Base-by-base conservation (phyloP, 2,329 filamentous ascomycete species). In the Ceratocystis eucalypticola region DNA sequence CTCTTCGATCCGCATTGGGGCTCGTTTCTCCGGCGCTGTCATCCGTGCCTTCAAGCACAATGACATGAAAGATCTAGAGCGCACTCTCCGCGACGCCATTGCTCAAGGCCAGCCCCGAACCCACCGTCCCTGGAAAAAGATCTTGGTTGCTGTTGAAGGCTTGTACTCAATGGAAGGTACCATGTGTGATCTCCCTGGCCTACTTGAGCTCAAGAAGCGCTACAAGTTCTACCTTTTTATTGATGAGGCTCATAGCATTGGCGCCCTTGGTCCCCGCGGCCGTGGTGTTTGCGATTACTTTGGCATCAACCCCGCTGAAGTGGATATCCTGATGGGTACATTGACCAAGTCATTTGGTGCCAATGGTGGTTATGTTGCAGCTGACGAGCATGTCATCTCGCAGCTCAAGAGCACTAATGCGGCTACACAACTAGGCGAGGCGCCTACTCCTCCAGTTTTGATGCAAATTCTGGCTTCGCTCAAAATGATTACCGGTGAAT, bases 71-170 rank as follows among this genome's bases (percentile, higher is more conserved):
- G 87, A 95, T 71, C 81, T 99, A 20, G 94, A 99, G 77, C 84
- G 84, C 68, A 86, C 88, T 71, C 84, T 99, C 5, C 88, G 94
- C 53, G 92, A 97, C 74, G 88, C 87, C 70, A 97, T 99, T 74
- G 92, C 93, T 15, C 93, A 97, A 77, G 94, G 94, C 57, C 94
- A 99, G 74, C 94, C 94, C 65, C 88, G 94, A 70, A 99, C 93
- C n/a, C 94, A 99, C 76, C 88, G 94, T 37, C 94, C 94, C 0
- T 99, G 94, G 94, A 96, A 96, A 82, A 99, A 97, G 84, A 97
- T 99, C 68, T 76, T 99, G 64, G 89, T 99, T 57, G 92, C 93
- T 46, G 90, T 99, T 46, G 94, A 99, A 76, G 94, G 94, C 71
- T 83, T 99, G 22, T 99, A 99, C 81, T 97, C 93, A 0, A 99